Conservation (phyloP, 1,284 basidiomycete genomes). For the Tremellales sp. region DNA sequence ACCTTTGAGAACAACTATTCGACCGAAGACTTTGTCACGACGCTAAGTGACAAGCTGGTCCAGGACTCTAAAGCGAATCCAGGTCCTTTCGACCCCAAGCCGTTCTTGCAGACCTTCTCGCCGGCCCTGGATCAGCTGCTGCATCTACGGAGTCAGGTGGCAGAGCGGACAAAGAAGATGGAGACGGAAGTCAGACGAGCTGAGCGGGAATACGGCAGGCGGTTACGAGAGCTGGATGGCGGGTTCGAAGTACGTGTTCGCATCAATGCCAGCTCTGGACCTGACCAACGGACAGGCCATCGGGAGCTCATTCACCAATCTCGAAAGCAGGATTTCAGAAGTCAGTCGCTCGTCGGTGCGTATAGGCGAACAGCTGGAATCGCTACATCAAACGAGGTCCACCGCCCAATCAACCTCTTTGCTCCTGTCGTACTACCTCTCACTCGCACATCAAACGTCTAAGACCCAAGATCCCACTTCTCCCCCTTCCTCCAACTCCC, state of each 20-base stretch:
- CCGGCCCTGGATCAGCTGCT: slow-evolving; percentile 82
- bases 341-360: slow-evolving; percentile 91
- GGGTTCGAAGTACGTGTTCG: slow-evolving; percentile 69
- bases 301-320: slow-evolving; percentile 72
- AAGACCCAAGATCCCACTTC: slow-evolving; percentile 43
- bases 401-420: slow-evolving; percentile 91
- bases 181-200: slow-evolving; percentile 86
- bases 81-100: slow-evolving; percentile 87
- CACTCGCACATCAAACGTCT: slow-evolving; percentile 82
- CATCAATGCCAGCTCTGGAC: background rate
- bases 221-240: slow-evolving; percentile 83
- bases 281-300: slow-evolving; percentile 57
- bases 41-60: slow-evolving; percentile 80
- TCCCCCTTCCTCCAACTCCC: slow-evolving; percentile 17
- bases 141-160: slow-evolving; percentile 77
- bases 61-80: slow-evolving; percentile 74
- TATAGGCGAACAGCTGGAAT: slow-evolving; percentile 97
- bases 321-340: slow-evolving; percentile 84
- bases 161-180: slow-evolving; percentile 80
- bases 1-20: slow-evolving; percentile 83
- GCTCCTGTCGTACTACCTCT: slow-evolving; percentile 92
- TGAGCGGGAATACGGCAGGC: slow-evolving; percentile 89
- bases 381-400: slow-evolving; percentile 85
- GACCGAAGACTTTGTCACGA: slow-evolving; percentile 81
- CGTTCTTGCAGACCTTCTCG: slow-evolving; percentile 90